Conservation (phyloP, 257 asterid genomes). For the Avicennia marina region DNA sequence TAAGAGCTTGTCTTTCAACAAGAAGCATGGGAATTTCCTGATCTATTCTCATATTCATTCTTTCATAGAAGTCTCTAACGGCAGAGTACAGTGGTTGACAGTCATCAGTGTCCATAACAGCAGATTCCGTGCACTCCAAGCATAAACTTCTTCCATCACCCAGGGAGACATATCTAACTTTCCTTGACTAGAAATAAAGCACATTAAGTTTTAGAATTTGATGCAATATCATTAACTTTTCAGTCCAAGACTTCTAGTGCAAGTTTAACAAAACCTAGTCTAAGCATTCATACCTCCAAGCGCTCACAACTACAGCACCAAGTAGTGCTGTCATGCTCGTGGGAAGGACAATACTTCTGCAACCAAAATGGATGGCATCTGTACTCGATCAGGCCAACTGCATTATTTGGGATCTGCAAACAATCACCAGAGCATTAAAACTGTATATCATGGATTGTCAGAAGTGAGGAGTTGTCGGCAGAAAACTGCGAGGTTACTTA, state of each 20-base stretch:
- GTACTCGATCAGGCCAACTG: slow-evolving; percentile 86
- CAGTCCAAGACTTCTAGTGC: too few species aligned
- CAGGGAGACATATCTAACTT: slow-evolving; percentile 58
- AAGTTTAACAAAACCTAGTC: background rate
- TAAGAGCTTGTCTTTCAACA: slow-evolving; percentile 91
- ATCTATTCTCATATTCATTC: slow-evolving; percentile 91
- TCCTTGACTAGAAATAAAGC: slow-evolving; percentile 46
- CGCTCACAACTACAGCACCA: slow-evolving; percentile 98
- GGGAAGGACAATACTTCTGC: slow-evolving; percentile 90
- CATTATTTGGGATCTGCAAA: slow-evolving; percentile 80
- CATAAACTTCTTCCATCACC: slow-evolving; percentile 94
- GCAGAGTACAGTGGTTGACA: slow-evolving; percentile 91
- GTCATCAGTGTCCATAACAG: slow-evolving; percentile 95
- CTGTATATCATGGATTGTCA: background rate
- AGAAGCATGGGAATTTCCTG: slow-evolving; percentile 98
- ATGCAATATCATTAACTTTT: too few species aligned
- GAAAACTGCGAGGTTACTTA: slow-evolving; percentile 27
- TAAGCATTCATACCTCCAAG: slow-evolving; percentile 60
- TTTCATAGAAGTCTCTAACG: slow-evolving; percentile 91
- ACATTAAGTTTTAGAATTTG: too few species aligned
- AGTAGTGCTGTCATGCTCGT: slow-evolving; percentile 74
- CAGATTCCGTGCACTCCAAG: slow-evolving; percentile 96
- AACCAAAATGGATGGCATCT: slow-evolving; percentile 97
- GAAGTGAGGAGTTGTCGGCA: background rate
- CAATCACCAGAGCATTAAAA: background rate